phyloP scores from a whole-genome alignment of 805 yeast species.

The Myxozyma geophila region DNA sequence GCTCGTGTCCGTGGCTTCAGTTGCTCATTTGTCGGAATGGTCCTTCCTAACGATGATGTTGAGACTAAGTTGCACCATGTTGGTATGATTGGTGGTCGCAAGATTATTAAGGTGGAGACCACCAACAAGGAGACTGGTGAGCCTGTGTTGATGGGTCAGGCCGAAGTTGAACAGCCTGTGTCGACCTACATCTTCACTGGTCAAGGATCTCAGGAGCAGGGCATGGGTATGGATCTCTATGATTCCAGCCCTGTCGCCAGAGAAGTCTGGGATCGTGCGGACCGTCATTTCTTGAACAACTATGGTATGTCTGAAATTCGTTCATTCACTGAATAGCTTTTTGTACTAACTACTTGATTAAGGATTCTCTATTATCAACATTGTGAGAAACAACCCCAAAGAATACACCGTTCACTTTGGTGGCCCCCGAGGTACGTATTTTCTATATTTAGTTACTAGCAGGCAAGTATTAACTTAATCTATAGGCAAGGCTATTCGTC shows the following conservation, averaged over 20 bases:
- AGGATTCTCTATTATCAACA: conserved; percentile 95
- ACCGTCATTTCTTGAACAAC: conserved; percentile 84
- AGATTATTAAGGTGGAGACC: conserved; percentile 90
- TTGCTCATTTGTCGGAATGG: conserved; percentile 95
- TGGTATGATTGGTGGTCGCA: conserved; percentile 99
- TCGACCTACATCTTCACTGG: conserved; percentile 98
- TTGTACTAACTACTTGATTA: not conserved
- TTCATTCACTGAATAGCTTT: not conserved
- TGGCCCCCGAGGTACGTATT: conserved; percentile 80
- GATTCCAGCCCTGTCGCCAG: conserved; percentile 88
- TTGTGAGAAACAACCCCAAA: conserved; percentile 93
- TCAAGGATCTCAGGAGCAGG: conserved; percentile 99
- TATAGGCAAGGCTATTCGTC: conserved; percentile 73
- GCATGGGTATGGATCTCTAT: conserved; percentile 99
- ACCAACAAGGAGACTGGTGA: conserved; percentile 78
- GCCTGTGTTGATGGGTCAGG: conserved; percentile 87
- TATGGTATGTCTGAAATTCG: conserved; percentile 48
- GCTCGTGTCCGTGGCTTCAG: conserved; percentile 93
- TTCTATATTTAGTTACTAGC: not conserved
- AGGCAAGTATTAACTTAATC: not conserved
- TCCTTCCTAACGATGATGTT: conserved; percentile 89
- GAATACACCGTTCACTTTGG: conserved; percentile 96
- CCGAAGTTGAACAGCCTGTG: conserved; percentile 97
- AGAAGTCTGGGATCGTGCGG: conserved; percentile 98
- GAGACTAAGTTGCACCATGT: conserved; percentile 88